Evolutionary conservation across 768 basidiomycete species (phyloP).

Genomic region (Dentipellis fragilis): DNA sequence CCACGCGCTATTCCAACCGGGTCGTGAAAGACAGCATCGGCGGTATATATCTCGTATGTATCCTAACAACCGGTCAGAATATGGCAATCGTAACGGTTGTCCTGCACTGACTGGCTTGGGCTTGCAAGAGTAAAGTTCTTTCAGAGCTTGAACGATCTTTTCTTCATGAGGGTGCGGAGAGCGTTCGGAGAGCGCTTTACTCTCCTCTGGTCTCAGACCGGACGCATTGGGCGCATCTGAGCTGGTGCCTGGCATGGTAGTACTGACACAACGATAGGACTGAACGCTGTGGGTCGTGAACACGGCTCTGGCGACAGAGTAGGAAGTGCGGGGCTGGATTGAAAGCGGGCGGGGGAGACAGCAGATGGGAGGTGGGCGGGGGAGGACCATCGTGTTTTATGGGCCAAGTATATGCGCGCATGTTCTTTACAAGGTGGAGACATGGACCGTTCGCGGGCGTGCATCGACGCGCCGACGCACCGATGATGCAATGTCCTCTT

Average conservation of each 20-base stretch:
- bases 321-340: not conserved
- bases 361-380: not conserved
- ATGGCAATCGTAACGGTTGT: too few species aligned
- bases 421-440: too few species aligned
- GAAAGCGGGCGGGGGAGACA: not conserved
- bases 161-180: constrained; percentile 18
- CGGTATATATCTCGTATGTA: constrained; percentile 33
- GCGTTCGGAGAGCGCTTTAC: constrained; percentile 29
- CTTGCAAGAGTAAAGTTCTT: constrained; percentile 23
- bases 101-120: not conserved
- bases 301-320: not conserved
- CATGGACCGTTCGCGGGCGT: too few species aligned
- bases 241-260: constrained; percentile 6
- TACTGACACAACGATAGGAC: constrained; percentile 3
- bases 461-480: too few species aligned
- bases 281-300: not conserved
- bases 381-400: not conserved
- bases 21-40: constrained; percentile 32
- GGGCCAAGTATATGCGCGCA: not conserved
- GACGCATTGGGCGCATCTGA: constrained; percentile 23
- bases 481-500: too few species aligned
- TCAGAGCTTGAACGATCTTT: constrained; percentile 28
- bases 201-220: constrained; percentile 28
- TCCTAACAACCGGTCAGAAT: constrained; percentile 16
- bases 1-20: constrained; percentile 36